Base-by-base conservation (phyloP, 148 eudicot genomes). In the Persicaria maculosa region DNA sequence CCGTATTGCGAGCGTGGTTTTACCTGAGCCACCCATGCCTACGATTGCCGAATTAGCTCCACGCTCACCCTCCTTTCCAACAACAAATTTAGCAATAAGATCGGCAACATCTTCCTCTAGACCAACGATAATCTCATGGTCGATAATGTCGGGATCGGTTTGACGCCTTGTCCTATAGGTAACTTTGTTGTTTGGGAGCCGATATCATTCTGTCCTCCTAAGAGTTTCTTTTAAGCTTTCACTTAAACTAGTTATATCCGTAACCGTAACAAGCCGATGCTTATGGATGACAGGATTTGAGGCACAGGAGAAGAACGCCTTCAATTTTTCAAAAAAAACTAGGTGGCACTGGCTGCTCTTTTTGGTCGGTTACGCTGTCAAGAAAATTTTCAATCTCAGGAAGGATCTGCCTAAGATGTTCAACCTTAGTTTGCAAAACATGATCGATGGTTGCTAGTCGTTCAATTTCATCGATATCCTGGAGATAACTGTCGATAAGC, bases 21-120 rank as follows among this genome's bases (percentile, higher is more conserved):
- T 80, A 2, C 82, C 82, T 0, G 74, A 25, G n/a, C 82, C 79
- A 4, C 76, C 79, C 79, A 76, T 76, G 4, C 79, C 79, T 22
- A 71, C 70, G 46, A 80, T 72, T 12, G 71, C 70, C 45, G 44
- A 61, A 71, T 17, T 69, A 54, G 43, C 25, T 47, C 6, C 22
- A 4, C 36, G n/a, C 44, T 62, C 16, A 19, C 19, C 47, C 4
- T 8, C 1, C 10, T 16, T 5, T 52, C 45, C 46, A 70, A 44
- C 46, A 70, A 44, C 25, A 22, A 22, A 44, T 16, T 22, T 36
- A 5, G 55, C 55, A 76, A 55, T 5, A 31, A 62, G 68, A 62
- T 16, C 14, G 45, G 7, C 44, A 12, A 10, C 9, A 62, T 62
- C 68, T 31, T 62, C 68, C 36, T 62, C 68, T 44, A 62, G 36